Conservation (phyloP, 495 filamentous ascomycete species). For the Hypoxylon fragiforme region DNA sequence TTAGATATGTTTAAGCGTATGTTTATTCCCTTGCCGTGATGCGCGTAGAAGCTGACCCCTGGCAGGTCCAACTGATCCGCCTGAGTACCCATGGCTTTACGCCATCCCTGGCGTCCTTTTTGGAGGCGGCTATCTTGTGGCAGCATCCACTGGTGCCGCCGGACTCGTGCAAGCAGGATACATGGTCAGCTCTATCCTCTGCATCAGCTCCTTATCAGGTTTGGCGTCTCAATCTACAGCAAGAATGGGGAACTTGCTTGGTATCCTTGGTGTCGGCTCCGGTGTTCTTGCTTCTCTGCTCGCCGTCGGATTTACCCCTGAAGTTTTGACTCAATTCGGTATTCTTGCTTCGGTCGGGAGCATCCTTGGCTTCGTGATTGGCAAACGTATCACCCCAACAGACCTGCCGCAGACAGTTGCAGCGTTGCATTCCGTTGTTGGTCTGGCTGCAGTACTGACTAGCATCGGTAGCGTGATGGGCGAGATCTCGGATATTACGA, state of each 20-base stretch:
- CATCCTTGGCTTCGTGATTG: constrained; percentile 65
- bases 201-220: constrained; percentile 72
- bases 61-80: constrained; percentile 69
- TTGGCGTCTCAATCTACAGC: constrained; percentile 77
- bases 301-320: constrained; percentile 75
- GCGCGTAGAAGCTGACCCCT: constrained; percentile 21
- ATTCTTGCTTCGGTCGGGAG: constrained; percentile 69
- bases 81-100: constrained; percentile 83
- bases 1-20: constrained; percentile 84
- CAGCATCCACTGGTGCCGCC: constrained; percentile 74
- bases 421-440: constrained; percentile 79
- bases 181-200: constrained; percentile 74
- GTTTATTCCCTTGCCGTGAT: constrained; percentile 3
- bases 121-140: constrained; percentile 73
- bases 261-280: constrained; percentile 75
- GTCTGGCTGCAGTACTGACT: constrained; percentile 77
- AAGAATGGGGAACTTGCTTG: constrained; percentile 76
- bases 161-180: constrained; percentile 82
- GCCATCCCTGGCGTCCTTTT: constrained; percentile 73
- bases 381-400: constrained; percentile 79
- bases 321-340: constrained; percentile 72
- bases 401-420: constrained; percentile 82
- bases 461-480: constrained; percentile 81
- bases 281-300: constrained; percentile 76
- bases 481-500: constrained; percentile 64